Percentiles rank a stretch among this genome's conserved stretches.
Evolutionary conservation across 768 basidiomycete genomes (phyloP).

Genomic region (Pulveroboletus sp.): DNA sequence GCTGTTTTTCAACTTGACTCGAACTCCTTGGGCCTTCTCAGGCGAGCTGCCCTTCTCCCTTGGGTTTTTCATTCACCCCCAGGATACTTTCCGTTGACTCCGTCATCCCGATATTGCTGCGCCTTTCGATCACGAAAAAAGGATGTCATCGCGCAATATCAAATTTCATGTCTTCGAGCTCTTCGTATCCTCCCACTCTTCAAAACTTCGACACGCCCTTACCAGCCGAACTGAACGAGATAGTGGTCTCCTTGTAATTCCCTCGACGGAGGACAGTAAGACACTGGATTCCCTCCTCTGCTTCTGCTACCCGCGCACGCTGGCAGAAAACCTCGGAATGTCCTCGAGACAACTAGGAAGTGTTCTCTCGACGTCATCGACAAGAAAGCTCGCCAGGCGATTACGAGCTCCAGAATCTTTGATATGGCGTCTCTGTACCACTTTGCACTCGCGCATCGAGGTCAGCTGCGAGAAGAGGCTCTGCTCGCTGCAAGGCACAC

Average conservation of each 20-base stretch:
- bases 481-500: constrained; percentile 27
- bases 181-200: constrained; percentile 23
- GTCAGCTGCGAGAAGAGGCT: constrained; percentile 20
- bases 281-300: constrained; percentile 14
- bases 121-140: constrained; percentile 21
- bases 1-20: too few species aligned
- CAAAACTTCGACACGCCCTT: constrained; percentile 28
- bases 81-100: too few species aligned
- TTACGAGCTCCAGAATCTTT: constrained; percentile 19
- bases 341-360: constrained; percentile 18
- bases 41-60: too few species aligned
- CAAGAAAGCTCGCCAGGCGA: constrained; percentile 12
- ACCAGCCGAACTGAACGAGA: constrained; percentile 2
- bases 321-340: constrained; percentile 13
- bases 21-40: too few species aligned
- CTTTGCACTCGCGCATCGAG: constrained; percentile 30
- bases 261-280: constrained; percentile 5
- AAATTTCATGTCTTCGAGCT: constrained; percentile 25
- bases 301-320: constrained; percentile 10
- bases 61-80: too few species aligned
- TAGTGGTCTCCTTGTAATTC: constrained; percentile 16
- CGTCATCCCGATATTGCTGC: constrained; percentile 15
- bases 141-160: constrained; percentile 24
- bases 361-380: constrained; percentile 17
- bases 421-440: constrained; percentile 23